Evolutionary conservation across 1,139 yeast species (phyloP).

Genomic region (Scheffersomyces segobiensis): DNA sequence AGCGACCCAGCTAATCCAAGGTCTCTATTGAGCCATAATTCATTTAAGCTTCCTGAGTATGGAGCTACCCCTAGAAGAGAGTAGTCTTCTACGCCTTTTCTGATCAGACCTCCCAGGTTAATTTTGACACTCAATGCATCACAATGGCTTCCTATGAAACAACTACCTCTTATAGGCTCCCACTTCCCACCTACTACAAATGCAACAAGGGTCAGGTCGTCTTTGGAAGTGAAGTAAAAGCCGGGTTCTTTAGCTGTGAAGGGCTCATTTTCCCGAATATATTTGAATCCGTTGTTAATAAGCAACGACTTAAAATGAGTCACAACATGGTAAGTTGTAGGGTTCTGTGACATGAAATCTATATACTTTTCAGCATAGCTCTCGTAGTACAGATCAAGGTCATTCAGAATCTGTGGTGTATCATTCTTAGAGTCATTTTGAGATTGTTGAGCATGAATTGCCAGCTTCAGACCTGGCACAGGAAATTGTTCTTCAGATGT

Average conservation of each 20-base stretch:
- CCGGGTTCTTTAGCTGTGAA: constrained; percentile 9
- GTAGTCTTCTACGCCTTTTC: constrained; percentile 31
- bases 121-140: constrained; percentile 43
- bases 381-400: constrained; percentile 10
- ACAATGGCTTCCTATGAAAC: constrained; percentile 44
- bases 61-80: constrained; percentile 46
- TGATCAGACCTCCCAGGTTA: constrained; percentile 31
- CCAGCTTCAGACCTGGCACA: background rate
- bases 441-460: background rate
- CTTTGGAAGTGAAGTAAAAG: constrained; percentile 34
- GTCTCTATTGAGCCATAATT: constrained; percentile 46
- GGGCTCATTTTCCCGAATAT: constrained; percentile 24
- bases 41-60: constrained; percentile 40
- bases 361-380: constrained; percentile 32
- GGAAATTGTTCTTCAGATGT: background rate
- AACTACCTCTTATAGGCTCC: constrained; percentile 39
- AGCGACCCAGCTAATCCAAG: constrained; percentile 49
- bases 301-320: constrained; percentile 27
- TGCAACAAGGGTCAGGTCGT: constrained; percentile 40
- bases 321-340: constrained; percentile 46
- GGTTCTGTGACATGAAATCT: constrained; percentile 38
- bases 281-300: constrained; percentile 29
- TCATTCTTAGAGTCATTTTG: background rate
- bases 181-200: constrained; percentile 43
- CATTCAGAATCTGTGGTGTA: background rate